These are phyloP conservation scores for Asterophora parasitica DNA, from an alignment of 768 basidiomycete genomes.

Conservation along the genomic window DNA sequence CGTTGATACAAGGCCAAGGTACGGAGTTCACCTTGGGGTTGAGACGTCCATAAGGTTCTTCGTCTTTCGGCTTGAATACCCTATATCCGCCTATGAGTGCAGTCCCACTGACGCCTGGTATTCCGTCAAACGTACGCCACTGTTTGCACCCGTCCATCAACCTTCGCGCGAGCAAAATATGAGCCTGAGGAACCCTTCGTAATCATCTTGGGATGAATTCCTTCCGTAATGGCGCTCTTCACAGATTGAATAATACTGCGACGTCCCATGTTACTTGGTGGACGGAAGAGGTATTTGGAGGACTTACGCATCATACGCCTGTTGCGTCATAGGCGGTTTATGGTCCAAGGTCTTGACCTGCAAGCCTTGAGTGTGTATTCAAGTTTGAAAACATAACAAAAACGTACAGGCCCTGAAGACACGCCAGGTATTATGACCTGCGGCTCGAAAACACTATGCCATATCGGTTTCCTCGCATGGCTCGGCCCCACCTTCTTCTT, in stretches of 20 bases:
- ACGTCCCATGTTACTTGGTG: slow-evolving; percentile 3
- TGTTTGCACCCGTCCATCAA: slow-evolving; percentile 71
- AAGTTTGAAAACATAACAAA: neutral
- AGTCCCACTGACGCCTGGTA: neutral
- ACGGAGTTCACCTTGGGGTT: slow-evolving; percentile 67
- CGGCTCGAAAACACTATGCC: slow-evolving; percentile 78
- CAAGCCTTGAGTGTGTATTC: neutral
- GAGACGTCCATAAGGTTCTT: slow-evolving; percentile 82
- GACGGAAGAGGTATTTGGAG: neutral
- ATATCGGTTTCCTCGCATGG: slow-evolving; percentile 66
- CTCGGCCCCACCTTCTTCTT: slow-evolving; percentile 69
- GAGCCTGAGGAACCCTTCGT: slow-evolving; percentile 85
- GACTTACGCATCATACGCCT: slow-evolving; percentile 64
- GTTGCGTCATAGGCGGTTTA: slow-evolving; percentile 67
- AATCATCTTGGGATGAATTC: slow-evolving; percentile 89
- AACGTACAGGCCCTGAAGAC: slow-evolving; percentile 34
- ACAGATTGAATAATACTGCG: slow-evolving; percentile 59
- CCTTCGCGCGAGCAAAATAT: slow-evolving; percentile 84
- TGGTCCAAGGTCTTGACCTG: slow-evolving; percentile 78
- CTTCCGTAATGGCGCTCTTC: slow-evolving; percentile 63
- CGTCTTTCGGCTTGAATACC: slow-evolving; percentile 90
- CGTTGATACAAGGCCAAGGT: neutral
- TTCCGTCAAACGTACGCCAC: slow-evolving; percentile 60
- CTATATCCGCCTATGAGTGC: slow-evolving; percentile 28
- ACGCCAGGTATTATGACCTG: slow-evolving; percentile 32